Conservation (phyloP, 768 basidiomycete genomes). For the Leccinum imitatum region DNA sequence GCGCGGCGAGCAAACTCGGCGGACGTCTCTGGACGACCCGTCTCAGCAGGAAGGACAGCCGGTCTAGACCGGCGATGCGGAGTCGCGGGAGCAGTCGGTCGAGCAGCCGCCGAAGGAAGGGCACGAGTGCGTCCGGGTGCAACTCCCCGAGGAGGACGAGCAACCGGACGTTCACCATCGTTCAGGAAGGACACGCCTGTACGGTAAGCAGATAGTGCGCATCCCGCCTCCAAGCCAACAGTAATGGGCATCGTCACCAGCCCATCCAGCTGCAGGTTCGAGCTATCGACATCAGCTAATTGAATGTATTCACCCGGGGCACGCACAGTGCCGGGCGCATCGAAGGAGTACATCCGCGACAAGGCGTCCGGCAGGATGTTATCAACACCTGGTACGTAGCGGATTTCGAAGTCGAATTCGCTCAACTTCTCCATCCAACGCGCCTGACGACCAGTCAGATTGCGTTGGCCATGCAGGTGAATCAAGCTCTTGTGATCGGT, state of each 20-base stretch:
- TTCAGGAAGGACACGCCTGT: too few species aligned
- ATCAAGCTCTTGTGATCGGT: slow-evolving; percentile 31
- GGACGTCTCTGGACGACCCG: background rate
- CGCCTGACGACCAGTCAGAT: slow-evolving; percentile 35
- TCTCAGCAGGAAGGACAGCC: background rate
- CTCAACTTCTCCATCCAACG: slow-evolving; percentile 36
- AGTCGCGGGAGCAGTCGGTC: too few species aligned
- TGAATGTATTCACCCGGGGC: background rate
- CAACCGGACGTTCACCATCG: too few species aligned
- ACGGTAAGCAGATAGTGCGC: too few species aligned
- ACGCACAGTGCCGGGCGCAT: background rate
- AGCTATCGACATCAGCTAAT: background rate
- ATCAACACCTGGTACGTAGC: slow-evolving; percentile 28
- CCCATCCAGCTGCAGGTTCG: background rate
- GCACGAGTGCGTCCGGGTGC: too few species aligned
- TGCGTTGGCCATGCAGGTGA: slow-evolving; percentile 31
- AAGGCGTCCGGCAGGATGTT: slow-evolving; percentile 31
- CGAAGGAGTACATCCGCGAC: slow-evolving; percentile 17
- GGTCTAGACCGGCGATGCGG: too few species aligned
- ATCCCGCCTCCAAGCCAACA: background rate
- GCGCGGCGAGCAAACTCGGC: background rate
- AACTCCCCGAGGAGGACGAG: too few species aligned
- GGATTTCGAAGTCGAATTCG: slow-evolving; percentile 31
- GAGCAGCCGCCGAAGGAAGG: too few species aligned
- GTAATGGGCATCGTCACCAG: background rate